Evolutionary conservation across 2,329 filamentous ascomycete species (phyloP).

Genomic region (Monilinia laxa): DNA sequence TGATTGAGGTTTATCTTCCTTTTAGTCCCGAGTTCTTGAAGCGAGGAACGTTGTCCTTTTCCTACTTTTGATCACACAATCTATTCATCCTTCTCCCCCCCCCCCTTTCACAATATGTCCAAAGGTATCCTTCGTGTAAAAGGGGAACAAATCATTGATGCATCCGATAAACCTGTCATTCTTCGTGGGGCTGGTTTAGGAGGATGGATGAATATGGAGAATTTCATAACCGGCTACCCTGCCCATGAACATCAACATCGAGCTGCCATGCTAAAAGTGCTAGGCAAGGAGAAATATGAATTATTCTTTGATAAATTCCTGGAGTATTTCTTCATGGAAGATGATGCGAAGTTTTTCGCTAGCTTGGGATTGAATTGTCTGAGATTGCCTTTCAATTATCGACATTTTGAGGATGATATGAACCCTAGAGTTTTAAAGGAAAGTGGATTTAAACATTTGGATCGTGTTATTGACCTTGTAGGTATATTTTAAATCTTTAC

Average conservation of each 20-base stretch:
- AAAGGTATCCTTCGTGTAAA: slow-evolving; percentile 40
- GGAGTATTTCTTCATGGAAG: slow-evolving; percentile 56
- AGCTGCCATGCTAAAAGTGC: slow-evolving; percentile 51
- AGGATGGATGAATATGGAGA: slow-evolving; percentile 55
- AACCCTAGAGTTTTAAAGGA: slow-evolving; percentile 50
- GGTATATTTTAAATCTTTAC: neutral
- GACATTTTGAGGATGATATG: slow-evolving; percentile 55
- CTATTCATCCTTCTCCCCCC: neutral
- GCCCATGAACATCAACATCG: slow-evolving; percentile 58
- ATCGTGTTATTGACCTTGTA: slow-evolving; percentile 48
- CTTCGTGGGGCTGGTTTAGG: slow-evolving; percentile 45
- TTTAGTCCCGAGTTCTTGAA: neutral
- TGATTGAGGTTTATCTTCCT: neutral
- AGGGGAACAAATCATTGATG: slow-evolving; percentile 42
- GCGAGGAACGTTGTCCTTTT: neutral
- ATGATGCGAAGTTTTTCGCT: slow-evolving; percentile 58
- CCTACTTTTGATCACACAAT: neutral
- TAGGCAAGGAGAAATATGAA: slow-evolving; percentile 56
- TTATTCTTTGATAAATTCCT: slow-evolving; percentile 56
- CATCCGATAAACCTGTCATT: slow-evolving; percentile 40
- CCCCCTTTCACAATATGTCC: slow-evolving; percentile 26
- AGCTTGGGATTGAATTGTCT: slow-evolving; percentile 57
- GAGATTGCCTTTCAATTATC: slow-evolving; percentile 61
- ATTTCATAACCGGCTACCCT: slow-evolving; percentile 63
- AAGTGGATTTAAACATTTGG: slow-evolving; percentile 50